Base-by-base conservation (phyloP, 306 rosid genomes). In the Ormosia semicastrata region DNA sequence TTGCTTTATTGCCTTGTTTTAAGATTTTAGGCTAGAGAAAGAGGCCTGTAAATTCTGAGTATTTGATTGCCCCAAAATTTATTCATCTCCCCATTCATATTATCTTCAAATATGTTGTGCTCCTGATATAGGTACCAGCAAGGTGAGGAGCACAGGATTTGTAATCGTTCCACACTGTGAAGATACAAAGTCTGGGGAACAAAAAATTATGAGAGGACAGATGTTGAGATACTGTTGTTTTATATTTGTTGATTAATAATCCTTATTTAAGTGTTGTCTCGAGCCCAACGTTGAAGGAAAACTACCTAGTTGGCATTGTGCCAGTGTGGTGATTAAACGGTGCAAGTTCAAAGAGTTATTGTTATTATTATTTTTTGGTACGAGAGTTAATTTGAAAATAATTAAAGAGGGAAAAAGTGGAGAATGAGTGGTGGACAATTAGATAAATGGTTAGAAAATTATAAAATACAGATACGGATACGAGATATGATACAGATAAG, bases 21-120 rank as follows among this genome's bases (percentile, higher is more conserved):
- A 89, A 82, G 87, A 89, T 90, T 88, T 89, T 89, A 89, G 98
- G 95, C 89, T 84, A 66, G 86, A 83, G 87, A 85, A 78, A 85
- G 91, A 83, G 94, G 95, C 92, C 86, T 92, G 93, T 90, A 88
- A 86, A 89, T 92, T 83, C 78, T 70, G 90, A 85, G 88, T 79
- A 84, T 77, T 83, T 80, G 83, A 80, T 88, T 85, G 73, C 64
- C 76, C 40, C 50, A 8, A 84, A 89, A 85, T 89, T 88, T 87
- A 86, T 88, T 84, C 84, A 75, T 84, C 88, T 81, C 85, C 81
- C 82, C 86, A 85, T 89, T 80, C 77, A 41, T 74, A 81, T 83
- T 83, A 66, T 73, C 82, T 71, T 49, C 83, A 71, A 71, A 66
- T 78, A 43, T 68, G 74, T 68, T 74, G 86, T 89, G 87, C 80